phyloP scores from a whole-genome alignment of 768 basidiomycete species.

The Cubamyces sp. region DNA sequence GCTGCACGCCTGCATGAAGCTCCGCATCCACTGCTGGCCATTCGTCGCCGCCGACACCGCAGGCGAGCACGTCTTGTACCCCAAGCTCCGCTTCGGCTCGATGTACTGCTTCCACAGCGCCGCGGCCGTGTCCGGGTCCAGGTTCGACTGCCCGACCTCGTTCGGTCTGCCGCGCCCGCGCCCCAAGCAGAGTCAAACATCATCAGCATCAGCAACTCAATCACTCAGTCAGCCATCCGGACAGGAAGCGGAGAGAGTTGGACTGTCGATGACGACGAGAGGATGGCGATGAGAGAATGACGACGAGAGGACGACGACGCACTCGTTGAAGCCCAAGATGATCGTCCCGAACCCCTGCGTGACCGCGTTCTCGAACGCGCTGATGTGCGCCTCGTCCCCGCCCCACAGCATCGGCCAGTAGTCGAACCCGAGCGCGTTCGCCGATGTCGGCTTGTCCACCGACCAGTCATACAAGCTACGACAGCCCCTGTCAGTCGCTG shows the following conservation, averaged over 20 bases:
- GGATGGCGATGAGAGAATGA: background rate
- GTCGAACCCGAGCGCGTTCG: constrained; percentile 50
- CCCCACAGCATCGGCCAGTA: constrained; percentile 79
- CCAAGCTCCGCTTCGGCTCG: constrained; percentile 54
- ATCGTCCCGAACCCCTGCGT: constrained; percentile 52
- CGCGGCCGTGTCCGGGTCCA: constrained; percentile 54
- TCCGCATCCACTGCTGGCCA: constrained; percentile 66
- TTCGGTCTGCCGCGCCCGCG: constrained; percentile 70
- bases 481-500: too few relatives aligned
- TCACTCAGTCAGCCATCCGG: too few relatives aligned
- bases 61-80: constrained; percentile 65
- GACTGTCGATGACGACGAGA: background rate
- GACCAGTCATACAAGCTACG: constrained; percentile 71
- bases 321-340: constrained; percentile 79
- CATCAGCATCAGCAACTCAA: too few relatives aligned
- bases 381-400: constrained; percentile 43
- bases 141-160: constrained; percentile 59
- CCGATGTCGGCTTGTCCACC: constrained; percentile 47
- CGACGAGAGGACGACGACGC: constrained; percentile 27
- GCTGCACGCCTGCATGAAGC: constrained; percentile 57
- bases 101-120: constrained; percentile 65
- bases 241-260: too few relatives aligned
- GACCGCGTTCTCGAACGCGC: constrained; percentile 51
- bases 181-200: too few relatives aligned
- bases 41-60: constrained; percentile 60